Conservation (phyloP, 768 basidiomycete species). For the Lentinula detonsa region DNA sequence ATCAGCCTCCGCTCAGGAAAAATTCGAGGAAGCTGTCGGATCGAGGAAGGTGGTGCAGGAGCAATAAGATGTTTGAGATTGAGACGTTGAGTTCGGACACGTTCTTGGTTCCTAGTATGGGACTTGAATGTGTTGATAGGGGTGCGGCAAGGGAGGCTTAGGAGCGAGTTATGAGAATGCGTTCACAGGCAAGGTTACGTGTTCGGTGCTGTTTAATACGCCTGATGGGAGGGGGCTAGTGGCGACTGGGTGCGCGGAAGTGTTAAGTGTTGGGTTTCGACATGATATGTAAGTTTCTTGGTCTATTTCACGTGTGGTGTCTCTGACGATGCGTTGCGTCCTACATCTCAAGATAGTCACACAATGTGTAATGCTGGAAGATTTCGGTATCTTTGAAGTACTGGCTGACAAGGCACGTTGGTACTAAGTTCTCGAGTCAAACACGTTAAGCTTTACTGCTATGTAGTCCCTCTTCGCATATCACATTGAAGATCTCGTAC, state of each 20-base stretch:
- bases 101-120: conserved; percentile 70
- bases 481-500: conserved; percentile 94
- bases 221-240: no score
- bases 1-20: conserved; percentile 63
- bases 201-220: conserved; percentile 72
- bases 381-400: conserved; percentile 95
- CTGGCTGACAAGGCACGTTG: conserved; percentile 75
- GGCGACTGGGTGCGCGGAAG: conserved; percentile 91
- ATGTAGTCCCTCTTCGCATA: conserved; percentile 81
- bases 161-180: conserved; percentile 16
- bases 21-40: conserved; percentile 83
- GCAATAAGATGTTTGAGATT: conserved; percentile 92
- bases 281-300: conserved; percentile 60
- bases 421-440: no score
- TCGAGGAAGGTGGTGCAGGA: conserved; percentile 83
- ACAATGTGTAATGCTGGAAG: conserved; percentile 92
- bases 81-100: conserved; percentile 87
- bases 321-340: conserved; percentile 72
- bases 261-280: conserved; percentile 93
- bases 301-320: not conserved
- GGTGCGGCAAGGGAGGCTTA: conserved; percentile 4
- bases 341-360: conserved; percentile 91
- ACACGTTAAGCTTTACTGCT: no score
- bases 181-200: conserved; percentile 63
- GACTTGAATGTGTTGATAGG: conserved; percentile 23